Percentiles rank a stretch among this genome's conserved stretches.
Conservation (phyloP, 1,284 basidiomycete genomes). For the Austropuccinia psidii region DNA sequence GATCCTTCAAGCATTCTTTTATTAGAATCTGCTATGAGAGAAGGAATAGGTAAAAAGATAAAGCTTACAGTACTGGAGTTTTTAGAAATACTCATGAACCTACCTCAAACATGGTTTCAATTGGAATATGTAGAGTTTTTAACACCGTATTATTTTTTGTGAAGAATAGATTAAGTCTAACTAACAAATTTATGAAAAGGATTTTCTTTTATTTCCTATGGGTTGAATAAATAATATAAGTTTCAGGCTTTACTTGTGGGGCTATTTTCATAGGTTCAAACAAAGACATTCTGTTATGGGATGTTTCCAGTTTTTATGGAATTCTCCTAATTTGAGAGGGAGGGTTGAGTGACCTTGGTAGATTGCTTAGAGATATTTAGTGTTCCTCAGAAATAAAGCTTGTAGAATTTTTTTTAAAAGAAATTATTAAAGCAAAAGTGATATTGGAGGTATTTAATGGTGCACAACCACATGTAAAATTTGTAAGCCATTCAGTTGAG, state of each 20-base stretch:
- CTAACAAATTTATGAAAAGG: slow-evolving; percentile 35
- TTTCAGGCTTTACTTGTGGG: not conserved
- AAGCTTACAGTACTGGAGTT: slow-evolving; percentile 32
- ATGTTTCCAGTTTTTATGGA: slow-evolving; percentile 14
- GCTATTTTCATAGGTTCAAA: not conserved
- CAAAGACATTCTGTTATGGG: not conserved
- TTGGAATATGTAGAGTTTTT: not conserved
- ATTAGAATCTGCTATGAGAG: not conserved
- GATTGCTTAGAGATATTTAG: not conserved
- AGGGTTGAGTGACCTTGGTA: slow-evolving; percentile 10
- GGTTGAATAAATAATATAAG: slow-evolving; percentile 2
- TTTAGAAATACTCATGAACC: slow-evolving; percentile 11
- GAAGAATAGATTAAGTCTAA: not conserved
- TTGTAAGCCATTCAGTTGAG: slow-evolving; percentile 32
- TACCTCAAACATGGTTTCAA: not conserved
- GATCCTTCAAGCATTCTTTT: not conserved
- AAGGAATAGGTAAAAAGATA: slow-evolving; percentile 9
- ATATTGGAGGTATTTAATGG: not conserved
- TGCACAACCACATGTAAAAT: slow-evolving; percentile 22
- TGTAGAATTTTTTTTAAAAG: slow-evolving; percentile 1
- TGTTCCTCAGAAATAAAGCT: slow-evolving; percentile 2
- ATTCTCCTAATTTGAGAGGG: slow-evolving; percentile 23
- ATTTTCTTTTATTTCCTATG: not conserved
- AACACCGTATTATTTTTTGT: not conserved
- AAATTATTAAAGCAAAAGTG: not conserved